A percentile compares a stretch with the other conserved stretches of the same genome.
These are phyloP conservation scores for Tetraselmis striata DNA, from an alignment of 139 green algal species.

Conservation along the genomic window DNA sequence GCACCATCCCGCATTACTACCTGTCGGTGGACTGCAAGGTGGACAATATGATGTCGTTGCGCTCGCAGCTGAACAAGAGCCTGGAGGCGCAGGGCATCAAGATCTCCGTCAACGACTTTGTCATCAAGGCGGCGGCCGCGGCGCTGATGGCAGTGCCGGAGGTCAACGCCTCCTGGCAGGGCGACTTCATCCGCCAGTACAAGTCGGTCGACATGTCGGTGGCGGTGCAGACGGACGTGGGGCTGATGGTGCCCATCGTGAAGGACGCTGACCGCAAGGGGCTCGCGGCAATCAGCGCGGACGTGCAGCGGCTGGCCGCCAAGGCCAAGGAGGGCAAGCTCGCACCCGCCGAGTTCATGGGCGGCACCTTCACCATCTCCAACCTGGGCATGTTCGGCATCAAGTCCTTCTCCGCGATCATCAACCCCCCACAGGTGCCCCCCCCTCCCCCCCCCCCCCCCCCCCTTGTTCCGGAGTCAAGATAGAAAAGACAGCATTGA, in stretches of 20 bases:
- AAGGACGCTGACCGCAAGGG: conserved; percentile 60
- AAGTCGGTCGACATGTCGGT: conserved; percentile 67
- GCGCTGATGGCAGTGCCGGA: conserved; percentile 51
- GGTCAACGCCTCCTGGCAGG: conserved; percentile 72
- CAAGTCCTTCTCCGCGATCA: conserved; percentile 87
- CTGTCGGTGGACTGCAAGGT: conserved; percentile 65
- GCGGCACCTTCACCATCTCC: conserved; percentile 86
- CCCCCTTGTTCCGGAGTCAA: not conserved
- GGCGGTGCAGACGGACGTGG: conserved; percentile 76
- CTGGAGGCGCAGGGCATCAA: conserved; percentile 54
- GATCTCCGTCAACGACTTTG: conserved; percentile 93
- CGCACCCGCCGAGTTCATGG: conserved; percentile 74
- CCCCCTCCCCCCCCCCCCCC: not conserved
- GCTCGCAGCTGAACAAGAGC: conserved; percentile 54
- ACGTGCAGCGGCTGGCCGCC: conserved; percentile 64
- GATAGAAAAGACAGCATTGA: too few species aligned
- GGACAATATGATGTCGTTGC: conserved; percentile 24
- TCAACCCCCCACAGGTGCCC: conserved; percentile 85
- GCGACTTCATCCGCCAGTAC: conserved; percentile 89
- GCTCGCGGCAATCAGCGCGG: conserved; percentile 58
- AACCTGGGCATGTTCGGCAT: conserved; percentile 95
- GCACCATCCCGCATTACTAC: conserved; percentile 97
- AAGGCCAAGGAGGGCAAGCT: conserved; percentile 86
- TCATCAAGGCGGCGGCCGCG: conserved; percentile 81
- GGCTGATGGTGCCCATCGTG: conserved; percentile 88